phyloP scores from a whole-genome alignment of 2,329 filamentous ascomycete genomes.

The Emericellopsis cladophorae region DNA sequence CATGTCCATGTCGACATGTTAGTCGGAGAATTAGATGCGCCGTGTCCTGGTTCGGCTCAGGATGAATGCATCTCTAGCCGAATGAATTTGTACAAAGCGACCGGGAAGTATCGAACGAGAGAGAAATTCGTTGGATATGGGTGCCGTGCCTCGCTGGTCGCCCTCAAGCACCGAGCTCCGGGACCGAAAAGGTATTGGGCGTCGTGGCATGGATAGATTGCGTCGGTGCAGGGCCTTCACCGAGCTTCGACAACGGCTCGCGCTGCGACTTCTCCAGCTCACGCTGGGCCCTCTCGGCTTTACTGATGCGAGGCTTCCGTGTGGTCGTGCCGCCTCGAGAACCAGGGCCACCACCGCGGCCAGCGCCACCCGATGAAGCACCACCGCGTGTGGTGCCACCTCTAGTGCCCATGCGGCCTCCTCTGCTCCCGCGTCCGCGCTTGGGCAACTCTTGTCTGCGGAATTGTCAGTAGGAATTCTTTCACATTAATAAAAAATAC shows the following conservation, averaged over 20 bases:
- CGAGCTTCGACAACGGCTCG: conserved; percentile 35
- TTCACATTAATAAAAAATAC: conserved; percentile 12
- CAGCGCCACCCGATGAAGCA: conserved; percentile 15
- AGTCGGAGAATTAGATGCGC: too few relatives aligned
- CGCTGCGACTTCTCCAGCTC: conserved; percentile 72
- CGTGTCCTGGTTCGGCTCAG: background rate
- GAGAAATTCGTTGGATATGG: background rate
- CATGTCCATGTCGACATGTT: too few relatives aligned
- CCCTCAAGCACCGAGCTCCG: conserved; percentile 18
- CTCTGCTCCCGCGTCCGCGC: conserved; percentile 42
- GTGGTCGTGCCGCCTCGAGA: conserved; percentile 63
- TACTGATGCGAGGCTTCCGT: conserved; percentile 75
- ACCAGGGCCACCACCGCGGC: conserved; percentile 46
- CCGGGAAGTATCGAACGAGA: background rate
- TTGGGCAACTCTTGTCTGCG: conserved; percentile 60
- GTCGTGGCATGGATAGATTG: conserved; percentile 24
- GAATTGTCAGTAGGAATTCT: conserved; percentile 17
- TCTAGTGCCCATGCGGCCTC: conserved; percentile 40
- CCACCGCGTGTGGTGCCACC: conserved; percentile 48
- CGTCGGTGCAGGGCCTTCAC: conserved; percentile 22
- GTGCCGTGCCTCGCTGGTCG: background rate
- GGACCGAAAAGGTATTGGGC: conserved; percentile 19
- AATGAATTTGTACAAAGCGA: background rate
- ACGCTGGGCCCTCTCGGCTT: conserved; percentile 70
- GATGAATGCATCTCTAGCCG: background rate